phyloP scores from a whole-genome alignment of 1,284 basidiomycete species.

The Cryptococcus jaspeensis region DNA sequence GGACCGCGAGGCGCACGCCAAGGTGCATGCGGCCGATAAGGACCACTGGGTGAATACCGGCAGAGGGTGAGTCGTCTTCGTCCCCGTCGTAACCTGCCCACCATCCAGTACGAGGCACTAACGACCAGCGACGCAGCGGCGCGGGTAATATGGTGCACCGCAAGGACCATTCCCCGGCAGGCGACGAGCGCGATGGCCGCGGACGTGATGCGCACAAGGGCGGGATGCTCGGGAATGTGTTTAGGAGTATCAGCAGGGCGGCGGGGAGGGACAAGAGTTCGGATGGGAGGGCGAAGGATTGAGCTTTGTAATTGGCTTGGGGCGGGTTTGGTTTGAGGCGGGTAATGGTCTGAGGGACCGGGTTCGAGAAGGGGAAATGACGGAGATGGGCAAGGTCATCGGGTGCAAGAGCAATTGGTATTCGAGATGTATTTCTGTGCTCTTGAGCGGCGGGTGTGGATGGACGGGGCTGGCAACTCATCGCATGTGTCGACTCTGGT shows the following conservation, averaged over 20 bases:
- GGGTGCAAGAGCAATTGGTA: too few species aligned
- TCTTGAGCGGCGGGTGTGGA: too few species aligned
- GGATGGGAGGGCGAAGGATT: too few species aligned
- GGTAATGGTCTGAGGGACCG: too few species aligned
- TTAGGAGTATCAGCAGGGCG: slow-evolving; percentile 46
- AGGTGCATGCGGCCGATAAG: slow-evolving; percentile 33
- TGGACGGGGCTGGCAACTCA: too few species aligned
- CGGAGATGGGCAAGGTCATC: too few species aligned
- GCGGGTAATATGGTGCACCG: slow-evolving; percentile 36
- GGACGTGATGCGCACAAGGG: slow-evolving; percentile 21
- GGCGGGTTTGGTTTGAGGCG: too few species aligned
- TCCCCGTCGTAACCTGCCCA: too few species aligned
- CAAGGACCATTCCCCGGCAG: slow-evolving; percentile 16
- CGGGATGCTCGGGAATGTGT: slow-evolving; percentile 45
- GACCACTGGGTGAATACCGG: slow-evolving; percentile 28
- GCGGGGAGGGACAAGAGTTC: slow-evolving; percentile 32
- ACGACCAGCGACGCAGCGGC: slow-evolving; percentile 23
- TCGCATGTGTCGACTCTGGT: too few species aligned
- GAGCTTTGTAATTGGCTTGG: too few species aligned
- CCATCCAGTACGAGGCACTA: background rate
- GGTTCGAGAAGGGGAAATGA: too few species aligned
- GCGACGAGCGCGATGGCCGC: slow-evolving; percentile 25
- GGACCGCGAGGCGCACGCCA: slow-evolving; percentile 43
- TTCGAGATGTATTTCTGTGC: too few species aligned
- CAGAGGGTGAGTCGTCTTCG: slow-evolving; percentile 34